Conservation (phyloP, 306 rosid genomes). For the Corylus avellana region DNA sequence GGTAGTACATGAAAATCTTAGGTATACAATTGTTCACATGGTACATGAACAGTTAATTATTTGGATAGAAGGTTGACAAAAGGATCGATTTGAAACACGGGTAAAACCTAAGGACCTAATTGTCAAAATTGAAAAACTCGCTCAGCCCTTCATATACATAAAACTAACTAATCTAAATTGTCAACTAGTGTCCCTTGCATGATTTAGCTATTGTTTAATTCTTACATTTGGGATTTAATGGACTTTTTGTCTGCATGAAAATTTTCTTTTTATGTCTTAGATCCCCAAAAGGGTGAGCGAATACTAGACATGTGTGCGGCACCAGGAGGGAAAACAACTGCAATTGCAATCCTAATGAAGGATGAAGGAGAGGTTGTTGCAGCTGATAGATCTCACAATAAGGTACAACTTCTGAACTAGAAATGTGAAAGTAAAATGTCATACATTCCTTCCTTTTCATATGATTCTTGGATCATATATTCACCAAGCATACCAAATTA, state of each 20-base stretch:
- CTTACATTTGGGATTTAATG: neutral
- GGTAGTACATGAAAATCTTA: too few relatives aligned
- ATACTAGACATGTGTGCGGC: conserved; percentile 99
- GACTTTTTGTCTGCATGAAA: conserved; percentile 4
- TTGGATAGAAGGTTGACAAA: too few relatives aligned
- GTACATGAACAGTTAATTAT: too few relatives aligned
- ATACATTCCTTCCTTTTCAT: conserved; percentile 16
- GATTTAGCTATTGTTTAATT: neutral
- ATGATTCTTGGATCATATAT: neutral
- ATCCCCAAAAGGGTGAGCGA: conserved; percentile 87
- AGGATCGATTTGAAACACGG: too few relatives aligned
- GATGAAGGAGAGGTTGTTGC: conserved; percentile 93
- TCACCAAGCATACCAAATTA: neutral
- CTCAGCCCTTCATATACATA: neutral
- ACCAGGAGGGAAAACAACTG: conserved; percentile 97
- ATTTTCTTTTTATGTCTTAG: conserved; percentile 38
- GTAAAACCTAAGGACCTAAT: too few relatives aligned
- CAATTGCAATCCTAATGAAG: conserved; percentile 90
- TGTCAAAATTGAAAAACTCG: too few relatives aligned
- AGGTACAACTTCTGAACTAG: conserved; percentile 52
- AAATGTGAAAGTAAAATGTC: conserved; percentile 8
- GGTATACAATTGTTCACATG: too few relatives aligned
- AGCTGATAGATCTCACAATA: conserved; percentile 91
- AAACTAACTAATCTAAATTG: neutral
- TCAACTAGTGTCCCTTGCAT: neutral